Base-by-base conservation (phyloP, 768 basidiomycete genomes). In the Boletus pseudopeckii region DNA sequence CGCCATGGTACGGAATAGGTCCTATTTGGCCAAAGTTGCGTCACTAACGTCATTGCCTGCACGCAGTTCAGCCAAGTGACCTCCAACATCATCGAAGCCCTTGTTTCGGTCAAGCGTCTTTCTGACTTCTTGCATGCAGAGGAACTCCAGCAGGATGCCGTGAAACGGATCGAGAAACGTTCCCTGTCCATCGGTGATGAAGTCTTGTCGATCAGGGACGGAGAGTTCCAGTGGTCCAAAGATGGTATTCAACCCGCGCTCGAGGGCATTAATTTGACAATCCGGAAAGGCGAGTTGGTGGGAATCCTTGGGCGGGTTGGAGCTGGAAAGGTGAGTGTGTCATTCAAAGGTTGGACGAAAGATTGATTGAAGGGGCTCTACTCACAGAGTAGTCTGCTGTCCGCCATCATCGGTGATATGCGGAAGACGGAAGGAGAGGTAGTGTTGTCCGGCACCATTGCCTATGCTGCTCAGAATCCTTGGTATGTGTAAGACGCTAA, bases 381-480 rank as follows among this genome's bases (percentile, higher is more conserved):
- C 6, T 30, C 28, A 8, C 38, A 89, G 88, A 84, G 86, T 8
- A 89, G 85, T 65, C 68, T 92, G 24, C 62, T 91, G 39, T 85
- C 86, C 2, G 88, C 91, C 0, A 84, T 94, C 51, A 84, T 93
- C 39, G 93, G 93, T 2, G 92, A 94, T 54, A 94, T 96, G 92
- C 79, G 74, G 15, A 80, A 86, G 48, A 72, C 72, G 4, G 86
- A 90, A 33, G 96, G 96, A 1, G 77, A 82, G 18, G 82, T 96
- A 1, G 72, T 75, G 0, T 60, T 97, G 2, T 78, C 75, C 30
- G 92, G 92, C 0, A 83, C 73, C 13, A 72, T 95, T 20, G 82
- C 93, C 0, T 95, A 94, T 68, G 92, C 90, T 9, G 82, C 87
- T 30, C 93, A 97, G 66, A 88, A 85, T 64, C 88, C 92, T 33